Percentiles rank a stretch among this genome's conserved stretches.
Conservation (phyloP, 2,329 filamentous ascomycete species). For the Grosmannia huntii region DNA sequence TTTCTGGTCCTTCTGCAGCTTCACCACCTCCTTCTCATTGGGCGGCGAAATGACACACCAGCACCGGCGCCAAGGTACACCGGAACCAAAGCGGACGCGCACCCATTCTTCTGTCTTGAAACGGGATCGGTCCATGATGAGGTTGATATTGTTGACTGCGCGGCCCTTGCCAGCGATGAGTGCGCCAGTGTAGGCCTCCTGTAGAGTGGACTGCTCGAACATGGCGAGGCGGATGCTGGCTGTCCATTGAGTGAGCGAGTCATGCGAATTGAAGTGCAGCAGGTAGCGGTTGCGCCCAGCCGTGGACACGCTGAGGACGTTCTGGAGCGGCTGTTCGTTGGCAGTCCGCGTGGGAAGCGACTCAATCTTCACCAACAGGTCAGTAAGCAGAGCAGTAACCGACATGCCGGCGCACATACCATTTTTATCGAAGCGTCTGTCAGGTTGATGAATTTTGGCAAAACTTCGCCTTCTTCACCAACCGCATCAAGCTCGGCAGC, state of each 20-base stretch:
- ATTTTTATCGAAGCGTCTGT: constrained; percentile 97
- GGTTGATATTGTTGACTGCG: constrained; percentile 73
- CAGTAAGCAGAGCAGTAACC: background rate
- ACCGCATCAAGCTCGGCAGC: constrained; percentile 81
- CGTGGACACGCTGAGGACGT: constrained; percentile 90
- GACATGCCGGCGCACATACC: constrained; percentile 37
- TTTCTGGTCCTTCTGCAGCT: constrained; percentile 71
- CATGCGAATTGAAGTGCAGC: constrained; percentile 88
- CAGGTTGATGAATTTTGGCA: constrained; percentile 69
- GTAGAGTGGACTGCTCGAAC: constrained; percentile 83
- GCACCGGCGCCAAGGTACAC: constrained; percentile 89
- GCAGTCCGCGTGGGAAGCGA: constrained; percentile 72
- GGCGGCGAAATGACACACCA: constrained; percentile 93
- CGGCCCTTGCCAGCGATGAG: constrained; percentile 93
- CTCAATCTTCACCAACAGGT: constrained; percentile 54
- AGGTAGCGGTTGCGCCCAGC: constrained; percentile 92
- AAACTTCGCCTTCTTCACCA: constrained; percentile 54
- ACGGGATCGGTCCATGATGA: constrained; percentile 71
- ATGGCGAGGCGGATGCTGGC: constrained; percentile 86
- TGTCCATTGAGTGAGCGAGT: constrained; percentile 92
- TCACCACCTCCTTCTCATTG: constrained; percentile 83
- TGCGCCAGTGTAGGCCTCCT: constrained; percentile 93
- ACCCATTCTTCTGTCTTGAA: constrained; percentile 85
- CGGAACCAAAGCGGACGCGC: constrained; percentile 85
- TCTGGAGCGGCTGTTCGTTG: constrained; percentile 72